These are phyloP conservation scores for Trichoderma atrobrunneum DNA, from an alignment of 2,329 filamentous ascomycete species.

Conservation along the genomic window DNA sequence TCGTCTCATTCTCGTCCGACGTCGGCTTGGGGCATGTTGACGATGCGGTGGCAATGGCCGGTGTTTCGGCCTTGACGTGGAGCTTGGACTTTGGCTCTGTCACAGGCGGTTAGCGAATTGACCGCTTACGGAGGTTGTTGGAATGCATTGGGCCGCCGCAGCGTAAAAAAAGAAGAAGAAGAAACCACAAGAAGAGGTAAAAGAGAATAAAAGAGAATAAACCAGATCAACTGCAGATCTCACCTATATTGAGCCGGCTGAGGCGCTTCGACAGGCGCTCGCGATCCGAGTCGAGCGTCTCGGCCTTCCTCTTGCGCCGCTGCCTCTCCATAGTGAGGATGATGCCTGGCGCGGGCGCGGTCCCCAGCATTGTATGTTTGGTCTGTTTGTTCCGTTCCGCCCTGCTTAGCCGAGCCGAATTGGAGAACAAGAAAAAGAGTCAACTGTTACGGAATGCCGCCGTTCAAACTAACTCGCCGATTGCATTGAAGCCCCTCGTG, in stretches of 20 bases:
- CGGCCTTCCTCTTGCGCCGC: constrained; percentile 58
- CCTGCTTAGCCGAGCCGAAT: neutral
- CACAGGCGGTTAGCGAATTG: constrained; percentile 18
- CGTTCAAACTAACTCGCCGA: neutral
- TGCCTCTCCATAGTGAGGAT: constrained; percentile 18
- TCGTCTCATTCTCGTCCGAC: constrained; percentile 61
- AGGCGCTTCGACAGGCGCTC: constrained; percentile 82
- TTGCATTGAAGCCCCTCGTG: neutral
- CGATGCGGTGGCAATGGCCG: constrained; percentile 25
- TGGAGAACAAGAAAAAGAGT: neutral
- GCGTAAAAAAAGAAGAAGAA: neutral
- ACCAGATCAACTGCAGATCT: constrained; percentile 19
- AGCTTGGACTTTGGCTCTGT: constrained; percentile 63
- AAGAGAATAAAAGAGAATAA: neutral
- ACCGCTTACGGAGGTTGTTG: neutral
- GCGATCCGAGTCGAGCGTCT: constrained; percentile 63
- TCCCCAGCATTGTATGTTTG: constrained; percentile 19
- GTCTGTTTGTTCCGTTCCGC: constrained; percentile 1
- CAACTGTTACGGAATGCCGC: neutral
- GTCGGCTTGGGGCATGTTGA: constrained; percentile 14
- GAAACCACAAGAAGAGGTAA: neutral
- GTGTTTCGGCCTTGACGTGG: constrained; percentile 62
- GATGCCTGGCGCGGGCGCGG: constrained; percentile 18
- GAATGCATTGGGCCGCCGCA: neutral
- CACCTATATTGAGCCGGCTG: constrained; percentile 78